Conservation (phyloP, 2,329 filamentous ascomycete species). For the Microcyclospora tardicrescens region DNA sequence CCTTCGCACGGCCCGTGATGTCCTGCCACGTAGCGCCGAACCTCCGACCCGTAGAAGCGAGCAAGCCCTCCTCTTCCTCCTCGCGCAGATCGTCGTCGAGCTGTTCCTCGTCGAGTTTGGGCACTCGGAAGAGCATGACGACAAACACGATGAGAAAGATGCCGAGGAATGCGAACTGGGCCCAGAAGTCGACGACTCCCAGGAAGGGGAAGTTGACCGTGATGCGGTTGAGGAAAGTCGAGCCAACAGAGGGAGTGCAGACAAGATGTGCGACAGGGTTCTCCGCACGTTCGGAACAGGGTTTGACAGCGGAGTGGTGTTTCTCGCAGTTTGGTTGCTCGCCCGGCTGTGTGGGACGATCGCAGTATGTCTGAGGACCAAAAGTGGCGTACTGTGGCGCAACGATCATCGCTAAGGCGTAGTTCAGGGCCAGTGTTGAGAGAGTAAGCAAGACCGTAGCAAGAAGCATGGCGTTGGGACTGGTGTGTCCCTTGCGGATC, state of each 20-base stretch:
- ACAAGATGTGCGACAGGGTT: conserved; percentile 61
- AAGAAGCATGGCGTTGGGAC: conserved; percentile 81
- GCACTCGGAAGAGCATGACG: conserved; percentile 66
- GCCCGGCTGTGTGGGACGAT: conserved; percentile 49
- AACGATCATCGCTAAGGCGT: conserved; percentile 82
- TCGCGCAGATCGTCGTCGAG: conserved; percentile 81
- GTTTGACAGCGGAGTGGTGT: conserved; percentile 57
- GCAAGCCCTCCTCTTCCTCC: conserved; percentile 83
- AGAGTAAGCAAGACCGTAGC: conserved; percentile 83
- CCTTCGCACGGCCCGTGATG: conserved; percentile 49
- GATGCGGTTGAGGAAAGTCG: conserved; percentile 83
- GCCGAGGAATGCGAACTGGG: conserved; percentile 76
- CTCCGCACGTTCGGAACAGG: conserved; percentile 66
- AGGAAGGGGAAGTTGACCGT: conserved; percentile 94
- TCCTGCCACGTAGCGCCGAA: conserved; percentile 85
- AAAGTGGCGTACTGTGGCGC: conserved; percentile 92
- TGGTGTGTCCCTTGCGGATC: conserved; percentile 77
- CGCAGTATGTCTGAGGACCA: conserved; percentile 88
- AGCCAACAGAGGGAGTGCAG: conserved; percentile 84
- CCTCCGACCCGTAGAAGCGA: conserved; percentile 68
- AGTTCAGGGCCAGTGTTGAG: conserved; percentile 84
- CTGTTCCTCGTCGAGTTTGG: conserved; percentile 60
- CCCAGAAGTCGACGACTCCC: conserved; percentile 87
- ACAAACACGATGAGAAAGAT: conserved; percentile 73
- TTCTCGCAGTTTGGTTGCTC: conserved; percentile 64